Evolutionary conservation across 768 basidiomycete species (phyloP), one percentile per base, ranked within the genome.

Genomic region (Dictyophora rubrovolvata): DNA sequence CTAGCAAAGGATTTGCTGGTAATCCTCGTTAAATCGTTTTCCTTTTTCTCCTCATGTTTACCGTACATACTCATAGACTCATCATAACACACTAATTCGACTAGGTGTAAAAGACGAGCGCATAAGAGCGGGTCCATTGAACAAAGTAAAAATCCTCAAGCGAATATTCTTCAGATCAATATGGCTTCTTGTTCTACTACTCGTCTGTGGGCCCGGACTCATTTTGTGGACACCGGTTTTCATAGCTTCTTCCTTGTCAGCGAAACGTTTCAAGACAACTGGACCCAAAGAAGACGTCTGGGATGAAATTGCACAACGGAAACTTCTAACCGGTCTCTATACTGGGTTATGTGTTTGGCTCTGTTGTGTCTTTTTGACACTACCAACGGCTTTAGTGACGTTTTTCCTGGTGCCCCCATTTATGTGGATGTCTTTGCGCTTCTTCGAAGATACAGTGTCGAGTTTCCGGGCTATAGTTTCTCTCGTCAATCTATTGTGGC

Each of bases 381-480:
- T 87, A 64, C 87, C 83, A 2, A 69, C 87, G 62, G 77, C 82
- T 8, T 66, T 70, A 10, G 66, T 89, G 56, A 86, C 86, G 4
- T 65, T 77, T 23, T 66, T 84, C 54, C 65, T 82, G 28, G 78
- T 91, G 6, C 91, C 90, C 1, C 74, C 77, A 5, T 65, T 85
- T 63, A 92, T 93, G 92, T 94, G 92, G 91, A 84, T 93, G 75
- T 80, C 87, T 17, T 74, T 94, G 61, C 82, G 92, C 54, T 93
- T 90, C 89, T 74, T 89, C 46, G 92, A 94, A 67, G 92, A 93
- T 63, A 83, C 85, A 1, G 76, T 90, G 3, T 80, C 89, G 0
- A 82, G 89, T 4, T 84, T 87, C 66, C 83, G 92, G 48, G 92
- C 92, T 2, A 80, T 86, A 62, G 71, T 75, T 0, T 74, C 84